A percentile compares a stretch with the other conserved stretches of the same genome.
Conservation (phyloP, 495 filamentous ascomycete species). For the Aspergillus conjunctus region DNA sequence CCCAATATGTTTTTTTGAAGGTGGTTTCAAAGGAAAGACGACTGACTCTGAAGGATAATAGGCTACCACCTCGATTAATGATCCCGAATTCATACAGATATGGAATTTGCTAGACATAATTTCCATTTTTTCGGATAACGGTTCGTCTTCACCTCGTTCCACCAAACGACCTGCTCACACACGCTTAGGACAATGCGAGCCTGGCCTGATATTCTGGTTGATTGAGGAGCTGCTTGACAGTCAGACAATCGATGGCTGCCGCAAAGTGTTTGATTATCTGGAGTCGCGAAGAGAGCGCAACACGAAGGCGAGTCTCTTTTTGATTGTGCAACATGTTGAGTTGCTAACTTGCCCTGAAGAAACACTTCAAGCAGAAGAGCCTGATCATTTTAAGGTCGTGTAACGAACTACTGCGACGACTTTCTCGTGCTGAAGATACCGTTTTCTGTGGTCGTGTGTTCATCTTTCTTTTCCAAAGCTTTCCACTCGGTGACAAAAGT, state of each 20-base stretch:
- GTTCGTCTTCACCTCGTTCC: slow-evolving; percentile 40
- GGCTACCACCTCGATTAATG: slow-evolving; percentile 70
- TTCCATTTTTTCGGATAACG: slow-evolving; percentile 78
- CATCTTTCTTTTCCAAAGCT: slow-evolving; percentile 97
- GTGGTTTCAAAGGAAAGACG: neutral
- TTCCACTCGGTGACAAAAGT: slow-evolving; percentile 92
- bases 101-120: slow-evolving; percentile 95
- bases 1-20: neutral
- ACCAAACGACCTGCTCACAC: slow-evolving; percentile 29
- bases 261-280: slow-evolving; percentile 87
- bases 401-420: slow-evolving; percentile 88
- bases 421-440: slow-evolving; percentile 93
- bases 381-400: slow-evolving; percentile 87
- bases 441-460: slow-evolving; percentile 97
- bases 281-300: slow-evolving; percentile 89
- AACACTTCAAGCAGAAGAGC: slow-evolving; percentile 82
- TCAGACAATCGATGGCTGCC: slow-evolving; percentile 88
- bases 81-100: slow-evolving; percentile 73
- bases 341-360: slow-evolving; percentile 37
- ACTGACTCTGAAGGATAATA: slow-evolving; percentile 36
- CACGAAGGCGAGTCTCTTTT: slow-evolving; percentile 56
- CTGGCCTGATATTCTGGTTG: slow-evolving; percentile 81
- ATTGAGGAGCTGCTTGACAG: slow-evolving; percentile 95
- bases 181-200: slow-evolving; percentile 72
- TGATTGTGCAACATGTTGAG: neutral